Percentiles rank a stretch among this genome's conserved stretches.
Conservation (phyloP, 192 early-diverging fungal species). For the Martensiomyces pterosporus region DNA sequence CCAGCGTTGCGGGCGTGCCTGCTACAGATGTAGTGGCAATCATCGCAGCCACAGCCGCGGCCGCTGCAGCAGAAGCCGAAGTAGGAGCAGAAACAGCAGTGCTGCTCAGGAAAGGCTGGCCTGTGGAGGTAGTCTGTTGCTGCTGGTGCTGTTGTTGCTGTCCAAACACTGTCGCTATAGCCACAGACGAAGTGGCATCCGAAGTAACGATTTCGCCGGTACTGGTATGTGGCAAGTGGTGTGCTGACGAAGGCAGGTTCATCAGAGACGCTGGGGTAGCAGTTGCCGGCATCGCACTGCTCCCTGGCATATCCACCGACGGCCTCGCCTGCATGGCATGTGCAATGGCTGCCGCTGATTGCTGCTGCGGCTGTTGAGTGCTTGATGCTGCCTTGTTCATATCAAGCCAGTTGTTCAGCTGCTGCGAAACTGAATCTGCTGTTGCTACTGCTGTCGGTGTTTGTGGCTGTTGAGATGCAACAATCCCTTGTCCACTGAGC, state of each 20-base stretch:
- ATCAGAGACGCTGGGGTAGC: slow-evolving; percentile 45
- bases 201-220: slow-evolving; percentile 19
- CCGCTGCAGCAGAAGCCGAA: too few species aligned
- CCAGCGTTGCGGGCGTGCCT: background rate
- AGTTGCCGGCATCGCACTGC: background rate
- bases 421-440: slow-evolving; percentile 1
- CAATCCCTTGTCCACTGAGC: too few species aligned
- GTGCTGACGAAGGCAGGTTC: slow-evolving; percentile 45
- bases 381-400: too few species aligned
- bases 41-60: background rate
- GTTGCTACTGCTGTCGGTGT: background rate
- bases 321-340: too few species aligned
- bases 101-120: too few species aligned
- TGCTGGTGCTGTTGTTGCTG: background rate
- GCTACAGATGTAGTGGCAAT: background rate
- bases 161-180: too few species aligned
- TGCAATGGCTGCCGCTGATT: too few species aligned
- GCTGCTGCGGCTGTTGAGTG: too few species aligned
- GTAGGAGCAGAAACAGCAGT: too few species aligned
- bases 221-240: slow-evolving; percentile 39
- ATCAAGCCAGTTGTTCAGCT: slow-evolving; percentile 7
- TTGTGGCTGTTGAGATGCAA: background rate
- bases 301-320: too few species aligned
- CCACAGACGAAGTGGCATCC: background rate
- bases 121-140: too few species aligned